These are phyloP conservation scores for Lactifluus subvellereus DNA, from an alignment of 768 basidiomycete genomes.

Conservation along the genomic window DNA sequence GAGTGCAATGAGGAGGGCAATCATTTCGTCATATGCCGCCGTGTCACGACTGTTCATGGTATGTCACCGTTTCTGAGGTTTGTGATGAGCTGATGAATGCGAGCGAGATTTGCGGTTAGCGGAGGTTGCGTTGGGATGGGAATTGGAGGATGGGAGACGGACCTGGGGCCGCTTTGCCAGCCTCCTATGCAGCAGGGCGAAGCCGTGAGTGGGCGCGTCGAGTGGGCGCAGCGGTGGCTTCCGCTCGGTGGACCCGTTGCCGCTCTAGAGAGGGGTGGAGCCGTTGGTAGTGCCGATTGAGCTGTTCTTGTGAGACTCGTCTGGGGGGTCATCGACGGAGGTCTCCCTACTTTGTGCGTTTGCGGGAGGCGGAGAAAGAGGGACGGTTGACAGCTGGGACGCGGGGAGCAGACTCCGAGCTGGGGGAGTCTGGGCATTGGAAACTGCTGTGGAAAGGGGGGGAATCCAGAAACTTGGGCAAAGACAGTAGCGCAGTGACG, in stretches of 20 bases:
- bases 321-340: constrained; percentile 48
- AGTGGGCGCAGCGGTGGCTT: constrained; percentile 36
- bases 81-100: no score
- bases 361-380: constrained; percentile 31
- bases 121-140: constrained; percentile 28
- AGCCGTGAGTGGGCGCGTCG: constrained; percentile 22
- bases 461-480: no score
- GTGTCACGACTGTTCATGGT: no score
- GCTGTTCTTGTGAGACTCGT: constrained; percentile 45
- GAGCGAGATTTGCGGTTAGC: no score
- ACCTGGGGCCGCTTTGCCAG: constrained; percentile 58
- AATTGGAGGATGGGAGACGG: constrained; percentile 47
- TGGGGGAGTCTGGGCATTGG: constrained; percentile 51
- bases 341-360: constrained; percentile 71
- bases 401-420: constrained; percentile 39
- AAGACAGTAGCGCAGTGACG: no score
- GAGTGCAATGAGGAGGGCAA: no score
- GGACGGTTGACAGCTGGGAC: constrained; percentile 28
- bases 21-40: no score
- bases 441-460: no score
- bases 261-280: constrained; percentile 24
- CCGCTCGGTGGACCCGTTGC: constrained; percentile 48
- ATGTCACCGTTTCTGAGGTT: no score
- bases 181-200: constrained; percentile 41
- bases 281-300: constrained; percentile 30